Percentiles rank a stretch among this genome's conserved stretches.
Evolutionary conservation across 495 filamentous ascomycete species (phyloP).

Genomic region (Pseudevernia furfuracea): DNA sequence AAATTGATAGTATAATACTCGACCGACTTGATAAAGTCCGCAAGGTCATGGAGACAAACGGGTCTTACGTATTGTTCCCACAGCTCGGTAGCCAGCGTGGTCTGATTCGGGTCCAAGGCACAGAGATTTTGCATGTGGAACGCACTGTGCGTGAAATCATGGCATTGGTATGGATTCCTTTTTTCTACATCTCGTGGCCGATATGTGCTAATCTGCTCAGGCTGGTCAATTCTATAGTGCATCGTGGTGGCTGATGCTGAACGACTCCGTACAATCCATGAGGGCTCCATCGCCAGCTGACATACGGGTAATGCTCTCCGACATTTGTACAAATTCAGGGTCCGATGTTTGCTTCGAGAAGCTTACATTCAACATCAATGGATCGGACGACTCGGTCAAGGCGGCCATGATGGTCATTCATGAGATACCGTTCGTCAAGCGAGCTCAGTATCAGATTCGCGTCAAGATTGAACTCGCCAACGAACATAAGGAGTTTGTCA

Average conservation of each 20-base stretch:
- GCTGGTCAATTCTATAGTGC: constrained; percentile 97
- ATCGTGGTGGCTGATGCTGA: constrained; percentile 86
- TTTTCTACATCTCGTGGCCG: background rate
- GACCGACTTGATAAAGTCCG: constrained; percentile 89
- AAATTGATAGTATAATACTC: constrained; percentile 88
- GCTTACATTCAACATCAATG: constrained; percentile 84
- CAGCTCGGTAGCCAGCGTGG: constrained; percentile 71
- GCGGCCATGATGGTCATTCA: constrained; percentile 86
- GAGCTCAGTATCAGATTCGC: constrained; percentile 81
- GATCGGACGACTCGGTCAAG: constrained; percentile 92
- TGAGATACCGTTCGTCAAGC: constrained; percentile 80
- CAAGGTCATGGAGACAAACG: constrained; percentile 95
- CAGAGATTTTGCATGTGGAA: constrained; percentile 86
- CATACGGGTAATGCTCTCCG: constrained; percentile 80
- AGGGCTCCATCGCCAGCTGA: constrained; percentile 68
- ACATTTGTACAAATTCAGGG: constrained; percentile 92
- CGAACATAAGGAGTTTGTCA: constrained; percentile 98
- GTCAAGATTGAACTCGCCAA: constrained; percentile 98
- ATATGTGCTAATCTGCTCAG: constrained; percentile 41
- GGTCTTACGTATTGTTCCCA: constrained; percentile 86
- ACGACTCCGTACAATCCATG: constrained; percentile 53
- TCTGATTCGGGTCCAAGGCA: constrained; percentile 79
- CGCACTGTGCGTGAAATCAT: constrained; percentile 91
- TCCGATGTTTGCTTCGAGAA: constrained; percentile 93
- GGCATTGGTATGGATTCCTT: constrained; percentile 58